Evolutionary conservation across 768 basidiomycete genomes (phyloP), one percentile per base, ranked within the genome.

Genomic region (Boletus rubroflammeus): DNA sequence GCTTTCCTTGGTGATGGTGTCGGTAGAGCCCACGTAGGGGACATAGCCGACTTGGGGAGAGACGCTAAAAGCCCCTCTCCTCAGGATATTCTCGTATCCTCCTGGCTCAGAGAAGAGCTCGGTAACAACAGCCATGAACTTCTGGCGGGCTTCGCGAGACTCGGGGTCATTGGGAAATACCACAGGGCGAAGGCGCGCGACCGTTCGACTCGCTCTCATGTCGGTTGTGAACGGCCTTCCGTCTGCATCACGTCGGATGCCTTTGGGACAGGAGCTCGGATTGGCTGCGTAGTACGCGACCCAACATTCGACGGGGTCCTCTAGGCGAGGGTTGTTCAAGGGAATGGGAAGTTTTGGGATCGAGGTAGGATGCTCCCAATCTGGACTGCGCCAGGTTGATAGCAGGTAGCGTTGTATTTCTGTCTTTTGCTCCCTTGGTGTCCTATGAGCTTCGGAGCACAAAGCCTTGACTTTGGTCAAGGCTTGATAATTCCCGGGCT

Each of bases 231-330:
- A 61, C 0, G 78, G 78, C 21, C 64, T 67, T 14, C 72, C 71
- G 52, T 67, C 65, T 11, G 64, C 51, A 57, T 75, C 74, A 28
- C 70, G 72, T 47, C 78, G 72, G 53, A 79, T 77, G 48, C 78
- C 78, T 51, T 75, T 75, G 9, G 78, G 78, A 68, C 77, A 80
- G 1, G 77, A 78, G 48, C 69, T 72, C 9, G 68, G 75, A 53
- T 79, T 76, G 29, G 69, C 67, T 8, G 74, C 62, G 52, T 78
- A 73, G 54, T 79, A 79, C 3, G 73, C 72, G 34, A 74, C 72
- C 78, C 78, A 79, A 26, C 66, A 68, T 45, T 78, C 75, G 7
- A 77, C 71, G 9, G 78, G 74, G 54, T 79, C 78, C 55, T 79
- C 74, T 45, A 75, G 64, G 11, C 76, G 75, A 47, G 78, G 78